Evolutionary conservation across 2,329 filamentous ascomycete genomes (phyloP), one percentile per base, ranked within the genome.

Genomic region (Microsporum ferrugineum): DNA sequence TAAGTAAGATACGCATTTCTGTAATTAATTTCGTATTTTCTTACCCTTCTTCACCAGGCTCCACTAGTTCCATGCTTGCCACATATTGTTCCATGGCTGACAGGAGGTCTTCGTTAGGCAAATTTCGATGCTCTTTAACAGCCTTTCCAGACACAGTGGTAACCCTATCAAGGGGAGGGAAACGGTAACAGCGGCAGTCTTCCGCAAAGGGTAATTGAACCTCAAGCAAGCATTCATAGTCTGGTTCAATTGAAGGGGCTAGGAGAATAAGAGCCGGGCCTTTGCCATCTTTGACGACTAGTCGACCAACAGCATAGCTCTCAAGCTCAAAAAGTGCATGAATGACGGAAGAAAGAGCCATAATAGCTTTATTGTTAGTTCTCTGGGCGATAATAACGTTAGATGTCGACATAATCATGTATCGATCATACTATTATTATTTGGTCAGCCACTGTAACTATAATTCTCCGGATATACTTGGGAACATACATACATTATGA

Each of bases 171-270:
- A 99, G 77, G 0, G 92, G 89, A 4, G 94, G 91, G 66, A 99
- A 99, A 62, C 86, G 87, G 72, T 96, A 97, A n/a, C 82, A 82
- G 39, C 94, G 84, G 56, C 96, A 80, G 70, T 99, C 94, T 76
- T 99, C 94, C 1, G 90, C 87, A 69, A 96, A 99, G 0, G 94
- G 94, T 4, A 97, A 79, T 39, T 94, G 90, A 0, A 95, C 82
- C 70, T 99, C 94, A 64, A 96, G 85, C 1, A 99, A 79, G 67
- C 89, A 92, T 71, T 96, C 91, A 65, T 89, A 84, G 31, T 89
- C 86, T 1, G 82, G 78, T 64, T 95, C 89, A 62, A 96, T 85
- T 23, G 84, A 82, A 2, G 94, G 94, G 3, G 88, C 86, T 49
- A 99, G 80, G 12, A 97, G 78, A 0, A 96, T 75, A 14, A 97